Evolutionary conservation across 371 early-diverging fungal genomes (phyloP).

Genomic region (Mucor saturninus): DNA sequence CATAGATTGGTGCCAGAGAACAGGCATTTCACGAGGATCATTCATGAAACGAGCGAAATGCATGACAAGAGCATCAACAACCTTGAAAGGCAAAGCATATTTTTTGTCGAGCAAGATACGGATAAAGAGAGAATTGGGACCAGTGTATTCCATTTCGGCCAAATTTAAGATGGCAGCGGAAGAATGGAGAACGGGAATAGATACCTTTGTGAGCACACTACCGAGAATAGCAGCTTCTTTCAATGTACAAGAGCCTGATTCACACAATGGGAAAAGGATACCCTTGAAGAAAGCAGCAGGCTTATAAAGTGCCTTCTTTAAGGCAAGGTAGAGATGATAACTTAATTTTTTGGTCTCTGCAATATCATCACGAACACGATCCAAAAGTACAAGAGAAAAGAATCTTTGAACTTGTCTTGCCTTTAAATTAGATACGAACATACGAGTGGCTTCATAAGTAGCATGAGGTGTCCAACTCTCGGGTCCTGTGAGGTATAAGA

Average conservation of each 20-base stretch:
- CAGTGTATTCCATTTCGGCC: constrained; percentile 98
- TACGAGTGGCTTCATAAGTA: constrained; percentile 92
- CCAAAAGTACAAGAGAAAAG: constrained; percentile 84
- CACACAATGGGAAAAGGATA: constrained; percentile 94
- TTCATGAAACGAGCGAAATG: constrained; percentile 92
- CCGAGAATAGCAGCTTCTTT: constrained; percentile 97
- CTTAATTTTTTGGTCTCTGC: constrained; percentile 93
- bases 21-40: constrained; percentile 87
- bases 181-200: constrained; percentile 94
- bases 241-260: constrained; percentile 92
- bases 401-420: constrained; percentile 91
- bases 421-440: constrained; percentile 95
- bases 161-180: constrained; percentile 92
- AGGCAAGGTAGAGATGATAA: constrained; percentile 93
- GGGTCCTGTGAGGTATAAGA: constrained; percentile 90
- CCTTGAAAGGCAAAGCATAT: constrained; percentile 96
- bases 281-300: constrained; percentile 98
- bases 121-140: constrained; percentile 92
- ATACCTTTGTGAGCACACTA: constrained; percentile 88
- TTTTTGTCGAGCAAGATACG: constrained; percentile 97
- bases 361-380: constrained; percentile 94
- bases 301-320: constrained; percentile 96
- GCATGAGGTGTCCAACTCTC: constrained; percentile 97
- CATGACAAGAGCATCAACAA: constrained; percentile 92
- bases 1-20: constrained; percentile 97